A percentile compares a stretch with the other conserved stretches of the same genome.
Conservation (phyloP, 2,329 filamentous ascomycete genomes). For the Thelonectria olida region DNA sequence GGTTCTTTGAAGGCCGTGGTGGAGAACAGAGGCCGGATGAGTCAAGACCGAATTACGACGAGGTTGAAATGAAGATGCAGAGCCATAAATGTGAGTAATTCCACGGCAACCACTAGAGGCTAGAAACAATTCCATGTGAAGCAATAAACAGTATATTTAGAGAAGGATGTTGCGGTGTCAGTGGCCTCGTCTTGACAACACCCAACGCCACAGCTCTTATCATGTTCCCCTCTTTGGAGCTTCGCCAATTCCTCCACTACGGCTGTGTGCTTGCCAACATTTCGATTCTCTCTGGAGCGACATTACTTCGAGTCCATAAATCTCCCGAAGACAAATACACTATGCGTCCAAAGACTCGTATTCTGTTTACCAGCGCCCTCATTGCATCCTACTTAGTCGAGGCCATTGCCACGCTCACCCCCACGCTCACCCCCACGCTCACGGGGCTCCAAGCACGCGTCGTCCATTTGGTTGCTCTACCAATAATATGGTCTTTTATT, state of each 20-base stretch:
- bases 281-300: background rate
- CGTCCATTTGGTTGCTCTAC: background rate
- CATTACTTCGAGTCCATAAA: background rate
- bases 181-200: no score
- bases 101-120: no score
- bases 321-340: background rate
- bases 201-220: background rate
- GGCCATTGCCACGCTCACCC: background rate
- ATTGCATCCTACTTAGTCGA: conserved; percentile 11
- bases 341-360: background rate
- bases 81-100: background rate
- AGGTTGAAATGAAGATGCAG: background rate
- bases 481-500: conserved; percentile 2
- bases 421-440: background rate
- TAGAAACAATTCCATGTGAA: no score
- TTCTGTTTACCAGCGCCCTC: background rate
- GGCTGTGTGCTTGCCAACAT: conserved; percentile 1
- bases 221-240: background rate
- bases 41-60: background rate
- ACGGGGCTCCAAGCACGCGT: background rate
- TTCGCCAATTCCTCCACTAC: conserved; percentile 26
- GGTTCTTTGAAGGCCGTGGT: background rate
- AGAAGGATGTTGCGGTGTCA: no score
- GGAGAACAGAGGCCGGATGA: background rate
- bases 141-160: no score